Evolutionary conservation across 2,329 filamentous ascomycete species (phyloP).

Genomic region (Aspergillus tanneri): DNA sequence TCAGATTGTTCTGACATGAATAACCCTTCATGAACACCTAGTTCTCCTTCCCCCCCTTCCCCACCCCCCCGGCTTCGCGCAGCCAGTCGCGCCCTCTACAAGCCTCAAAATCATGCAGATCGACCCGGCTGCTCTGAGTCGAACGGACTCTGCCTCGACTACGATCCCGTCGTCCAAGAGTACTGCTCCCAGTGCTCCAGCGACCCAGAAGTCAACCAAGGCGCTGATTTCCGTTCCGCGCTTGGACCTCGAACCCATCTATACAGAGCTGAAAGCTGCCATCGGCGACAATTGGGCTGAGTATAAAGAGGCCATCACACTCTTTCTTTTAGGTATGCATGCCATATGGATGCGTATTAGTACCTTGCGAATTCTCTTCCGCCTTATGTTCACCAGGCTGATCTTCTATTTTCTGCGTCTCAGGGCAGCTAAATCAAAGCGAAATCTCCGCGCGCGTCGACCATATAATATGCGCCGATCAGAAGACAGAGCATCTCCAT

Average conservation of each 20-base stretch:
- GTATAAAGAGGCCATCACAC: constrained; percentile 59
- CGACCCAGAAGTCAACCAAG: constrained; percentile 51
- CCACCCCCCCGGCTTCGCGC: constrained; percentile 40
- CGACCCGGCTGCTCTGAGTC: constrained; percentile 46
- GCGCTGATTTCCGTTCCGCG: constrained; percentile 56
- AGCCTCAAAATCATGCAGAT: constrained; percentile 44
- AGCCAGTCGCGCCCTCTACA: constrained; percentile 36
- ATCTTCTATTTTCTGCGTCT: constrained; percentile 18
- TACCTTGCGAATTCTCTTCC: constrained; percentile 2
- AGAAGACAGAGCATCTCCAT: constrained; percentile 58
- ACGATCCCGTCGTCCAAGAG: constrained; percentile 33
- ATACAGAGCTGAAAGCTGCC: constrained; percentile 59
- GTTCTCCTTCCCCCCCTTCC: constrained; percentile 20
- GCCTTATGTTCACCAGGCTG: constrained; percentile 12
- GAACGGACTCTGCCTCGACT: constrained; percentile 40
- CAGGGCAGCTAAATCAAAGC: constrained; percentile 60
- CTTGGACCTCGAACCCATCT: constrained; percentile 63
- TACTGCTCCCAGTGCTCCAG: constrained; percentile 27
- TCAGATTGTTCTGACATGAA: constrained; percentile 19
- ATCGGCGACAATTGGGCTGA: constrained; percentile 60
- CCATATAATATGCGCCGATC: constrained; percentile 54
- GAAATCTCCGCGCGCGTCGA: constrained; percentile 59
- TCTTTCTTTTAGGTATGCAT: constrained; percentile 57
- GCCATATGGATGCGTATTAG: neutral
- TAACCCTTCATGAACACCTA: constrained; percentile 42